Base-by-base conservation (phyloP, 2,329 filamentous ascomycete species). In the Diaporthe vexans region DNA sequence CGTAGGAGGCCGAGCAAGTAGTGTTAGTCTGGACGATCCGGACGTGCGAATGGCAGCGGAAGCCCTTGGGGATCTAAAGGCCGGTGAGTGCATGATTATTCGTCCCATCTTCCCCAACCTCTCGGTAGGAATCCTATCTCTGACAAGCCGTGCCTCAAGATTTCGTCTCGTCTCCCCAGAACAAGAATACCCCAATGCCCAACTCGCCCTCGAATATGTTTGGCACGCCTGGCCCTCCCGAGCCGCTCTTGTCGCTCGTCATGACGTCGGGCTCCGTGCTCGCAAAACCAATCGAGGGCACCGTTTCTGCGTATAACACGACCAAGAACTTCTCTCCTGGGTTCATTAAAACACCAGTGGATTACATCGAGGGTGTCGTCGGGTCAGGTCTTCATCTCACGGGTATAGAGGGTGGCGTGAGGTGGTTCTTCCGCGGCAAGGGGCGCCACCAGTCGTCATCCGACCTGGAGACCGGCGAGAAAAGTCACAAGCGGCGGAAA, bases 291-390 rank as follows among this genome's bases (percentile, higher is more conserved):
- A 95, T 97, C 78, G 94, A 94, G 77, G 92, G 93, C 70, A 96
- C 95, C 0, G 90, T 96, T 10, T 95, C 94, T 1, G 94, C 94
- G 1, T 98, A 98, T 82, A 93, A 93, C 37, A 92, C 90, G 3
- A 95, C 94, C 15, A 98, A 98, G 83, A 94, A 95, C 78, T 97
- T 96, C 79, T 97, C 95, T 1, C 95, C 96, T 0, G 90, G 94
- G 2, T 94, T 98, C 81, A 76, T 76, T 35, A 95, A 94, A 82
- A 94, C 94, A n/a, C 91, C 95, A 75, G 96, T 94, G 65, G 95
- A 98, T 81, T 95, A 97, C 79, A 92, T 98, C 26, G 96, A 98
- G 83, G 93, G 94, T 61, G 97, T 94, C 0, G 94, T 98, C 40
- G 94, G 94, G 19, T 94, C 91, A 0, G 94, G 98, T 8, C 93